Percentiles rank a stretch among this genome's conserved stretches.
Conservation (phyloP, 2,329 filamentous ascomycete species). For the Fusarium beomiforme region DNA sequence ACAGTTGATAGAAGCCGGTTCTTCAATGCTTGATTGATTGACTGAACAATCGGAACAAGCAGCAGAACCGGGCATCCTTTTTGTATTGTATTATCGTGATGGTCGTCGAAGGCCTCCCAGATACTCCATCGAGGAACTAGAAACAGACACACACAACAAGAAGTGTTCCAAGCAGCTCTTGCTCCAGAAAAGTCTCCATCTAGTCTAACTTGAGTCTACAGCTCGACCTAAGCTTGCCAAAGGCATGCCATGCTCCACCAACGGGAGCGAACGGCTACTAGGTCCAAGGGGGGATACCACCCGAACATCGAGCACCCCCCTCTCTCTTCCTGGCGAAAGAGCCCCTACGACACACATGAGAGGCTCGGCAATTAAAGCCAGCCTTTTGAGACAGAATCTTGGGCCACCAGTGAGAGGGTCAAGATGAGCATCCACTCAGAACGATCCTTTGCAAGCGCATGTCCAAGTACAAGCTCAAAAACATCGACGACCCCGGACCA, state of each 20-base stretch:
- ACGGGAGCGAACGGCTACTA: conserved; percentile 45
- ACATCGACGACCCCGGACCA: conserved; percentile 37
- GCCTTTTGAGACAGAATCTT: conserved; percentile 28
- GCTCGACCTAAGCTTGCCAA: conserved; percentile 26
- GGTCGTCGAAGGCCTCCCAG: conserved; percentile 42
- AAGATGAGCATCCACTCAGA: conserved; percentile 36
- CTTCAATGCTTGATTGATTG: conserved; percentile 38
- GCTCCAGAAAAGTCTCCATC: conserved; percentile 36
- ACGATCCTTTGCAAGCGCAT: conserved; percentile 36
- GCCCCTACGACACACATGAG: conserved; percentile 29
- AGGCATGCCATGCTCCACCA: conserved; percentile 35
- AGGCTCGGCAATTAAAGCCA: conserved; percentile 35
- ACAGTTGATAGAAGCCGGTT: conserved; percentile 42
- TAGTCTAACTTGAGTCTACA: conserved; percentile 12
- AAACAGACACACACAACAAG: conserved; percentile 9
- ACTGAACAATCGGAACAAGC: conserved; percentile 26
- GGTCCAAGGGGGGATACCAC: conserved; percentile 28
- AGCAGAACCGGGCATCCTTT: conserved; percentile 39
- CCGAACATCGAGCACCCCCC: conserved; percentile 27
- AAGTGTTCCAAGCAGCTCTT: conserved; percentile 29
- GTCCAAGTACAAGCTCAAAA: conserved; percentile 38
- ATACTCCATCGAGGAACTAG: conserved; percentile 26
- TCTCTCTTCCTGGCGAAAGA: conserved; percentile 16
- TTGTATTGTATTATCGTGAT: conserved; percentile 43
- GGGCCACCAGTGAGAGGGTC: conserved; percentile 32